phyloP scores from a whole-genome alignment of 1,284 basidiomycete species.

The Omphalotus olearius region DNA sequence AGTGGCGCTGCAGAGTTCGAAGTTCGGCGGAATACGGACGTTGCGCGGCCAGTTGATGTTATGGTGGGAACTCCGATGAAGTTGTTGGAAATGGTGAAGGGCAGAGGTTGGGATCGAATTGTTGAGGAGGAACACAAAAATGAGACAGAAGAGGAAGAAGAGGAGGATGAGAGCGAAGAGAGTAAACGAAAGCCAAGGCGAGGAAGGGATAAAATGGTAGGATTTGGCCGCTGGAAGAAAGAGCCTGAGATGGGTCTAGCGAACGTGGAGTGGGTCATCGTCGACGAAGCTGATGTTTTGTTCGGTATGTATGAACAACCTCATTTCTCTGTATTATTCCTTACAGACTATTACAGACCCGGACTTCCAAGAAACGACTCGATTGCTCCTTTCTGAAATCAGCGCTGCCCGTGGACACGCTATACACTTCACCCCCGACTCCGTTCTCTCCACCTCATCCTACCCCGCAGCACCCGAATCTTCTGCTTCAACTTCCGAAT shows the following conservation, averaged over 20 bases:
- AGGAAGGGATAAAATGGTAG: slow-evolving; percentile 29
- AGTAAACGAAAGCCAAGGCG: slow-evolving; percentile 23
- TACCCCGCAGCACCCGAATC: slow-evolving; percentile 5
- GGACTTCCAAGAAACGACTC: slow-evolving; percentile 74
- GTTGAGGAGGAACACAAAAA: slow-evolving; percentile 18
- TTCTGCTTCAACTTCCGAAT: slow-evolving; percentile 9
- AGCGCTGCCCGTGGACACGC: slow-evolving; percentile 54
- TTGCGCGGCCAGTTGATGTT: slow-evolving; percentile 54
- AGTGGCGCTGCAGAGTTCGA: slow-evolving; percentile 15
- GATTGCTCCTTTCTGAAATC: slow-evolving; percentile 64
- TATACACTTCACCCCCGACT: slow-evolving; percentile 28
- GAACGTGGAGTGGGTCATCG: slow-evolving; percentile 78
- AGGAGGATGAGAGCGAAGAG: slow-evolving; percentile 18
- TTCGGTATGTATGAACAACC: slow-evolving; percentile 52
- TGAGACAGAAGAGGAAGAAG: slow-evolving; percentile 20
- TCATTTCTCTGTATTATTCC: slow-evolving; percentile 1
- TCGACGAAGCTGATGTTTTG: slow-evolving; percentile 89
- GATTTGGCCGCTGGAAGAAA: slow-evolving; percentile 26
- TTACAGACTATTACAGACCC: slow-evolving; percentile 44
- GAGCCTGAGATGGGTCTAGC: slow-evolving; percentile 55
- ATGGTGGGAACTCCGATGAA: slow-evolving; percentile 77
- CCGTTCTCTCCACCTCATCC: slow-evolving; percentile 12
- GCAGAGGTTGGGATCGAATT: slow-evolving; percentile 59
- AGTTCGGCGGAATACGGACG: slow-evolving; percentile 12
- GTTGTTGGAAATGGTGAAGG: slow-evolving; percentile 66